Evolutionary conservation across 1,284 basidiomycete species (phyloP).

Genomic region (Sanguinoderma infundibulare): DNA sequence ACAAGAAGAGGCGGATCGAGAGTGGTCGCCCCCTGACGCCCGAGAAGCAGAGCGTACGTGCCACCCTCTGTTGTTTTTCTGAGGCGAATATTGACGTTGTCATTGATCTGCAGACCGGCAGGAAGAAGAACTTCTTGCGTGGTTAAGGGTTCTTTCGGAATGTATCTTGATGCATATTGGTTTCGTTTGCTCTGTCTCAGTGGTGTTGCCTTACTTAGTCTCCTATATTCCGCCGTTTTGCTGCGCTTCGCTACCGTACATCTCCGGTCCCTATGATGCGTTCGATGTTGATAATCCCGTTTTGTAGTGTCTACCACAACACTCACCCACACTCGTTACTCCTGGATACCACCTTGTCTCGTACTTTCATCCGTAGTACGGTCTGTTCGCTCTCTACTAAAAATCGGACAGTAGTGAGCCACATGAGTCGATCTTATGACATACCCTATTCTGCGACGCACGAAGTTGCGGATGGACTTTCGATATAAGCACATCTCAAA

Average conservation of each 20-base stretch:
- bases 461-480: neutral
- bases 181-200: slow-evolving; percentile 35
- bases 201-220: slow-evolving; percentile 40
- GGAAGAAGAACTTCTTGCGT: slow-evolving; percentile 81
- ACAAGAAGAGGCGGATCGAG: slow-evolving; percentile 97
- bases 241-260: slow-evolving; percentile 43
- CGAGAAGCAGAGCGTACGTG: slow-evolving; percentile 81
- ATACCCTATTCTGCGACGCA: slow-evolving; percentile 41
- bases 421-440: slow-evolving; percentile 33
- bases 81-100: neutral
- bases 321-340: slow-evolving; percentile 59
- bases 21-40: slow-evolving; percentile 93
- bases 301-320: slow-evolving; percentile 32
- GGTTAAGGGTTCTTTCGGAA: slow-evolving; percentile 45
- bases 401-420: slow-evolving; percentile 40
- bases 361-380: slow-evolving; percentile 50
- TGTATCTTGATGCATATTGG: slow-evolving; percentile 24
- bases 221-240: slow-evolving; percentile 27
- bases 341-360: slow-evolving; percentile 61
- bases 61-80: slow-evolving; percentile 2
- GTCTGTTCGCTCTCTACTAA: slow-evolving; percentile 35
- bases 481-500: slow-evolving; percentile 1
- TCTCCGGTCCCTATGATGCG: slow-evolving; percentile 49
- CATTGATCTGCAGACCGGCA: slow-evolving; percentile 55
- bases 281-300: slow-evolving; percentile 33